These are phyloP conservation scores for Dioszegia crocea DNA, from an alignment of 768 basidiomycete genomes.

Conservation along the genomic window DNA sequence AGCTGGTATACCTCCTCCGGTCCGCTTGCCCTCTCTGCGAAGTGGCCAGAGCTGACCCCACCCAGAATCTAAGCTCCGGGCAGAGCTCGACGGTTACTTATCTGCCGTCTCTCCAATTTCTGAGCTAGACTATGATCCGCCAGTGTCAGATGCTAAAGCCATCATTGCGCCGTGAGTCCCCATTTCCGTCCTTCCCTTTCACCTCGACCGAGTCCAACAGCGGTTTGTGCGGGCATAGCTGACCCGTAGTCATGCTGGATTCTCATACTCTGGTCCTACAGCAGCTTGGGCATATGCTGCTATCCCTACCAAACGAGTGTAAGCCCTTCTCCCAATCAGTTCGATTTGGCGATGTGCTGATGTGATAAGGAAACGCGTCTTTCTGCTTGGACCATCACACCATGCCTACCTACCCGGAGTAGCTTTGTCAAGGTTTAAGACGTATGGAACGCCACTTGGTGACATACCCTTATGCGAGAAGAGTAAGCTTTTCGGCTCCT, in stretches of 20 bases:
- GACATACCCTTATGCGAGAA: constrained; percentile 70
- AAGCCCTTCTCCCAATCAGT: constrained; percentile 39
- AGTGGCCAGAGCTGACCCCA: constrained; percentile 1
- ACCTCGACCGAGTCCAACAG: too few species aligned
- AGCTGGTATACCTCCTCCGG: constrained; percentile 81
- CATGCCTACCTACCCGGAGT: constrained; percentile 82
- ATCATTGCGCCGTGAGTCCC: constrained; percentile 87
- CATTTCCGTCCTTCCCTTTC: not conserved
- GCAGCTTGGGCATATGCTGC: constrained; percentile 95
- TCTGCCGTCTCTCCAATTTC: constrained; percentile 56
- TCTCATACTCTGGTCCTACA: constrained; percentile 84
- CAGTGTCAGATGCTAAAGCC: constrained; percentile 70
- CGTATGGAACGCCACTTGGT: constrained; percentile 83
- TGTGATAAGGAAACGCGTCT: constrained; percentile 70
- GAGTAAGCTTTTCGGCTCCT: constrained; percentile 56
- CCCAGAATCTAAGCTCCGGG: constrained; percentile 59
- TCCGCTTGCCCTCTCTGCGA: constrained; percentile 41
- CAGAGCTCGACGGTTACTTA: constrained; percentile 65
- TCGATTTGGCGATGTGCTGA: not conserved
- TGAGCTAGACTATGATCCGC: constrained; percentile 59
- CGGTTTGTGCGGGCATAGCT: not conserved
- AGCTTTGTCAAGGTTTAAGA: constrained; percentile 71
- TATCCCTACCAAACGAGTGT: constrained; percentile 80
- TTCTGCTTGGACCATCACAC: constrained; percentile 94
- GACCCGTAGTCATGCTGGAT: constrained; percentile 81